Base-by-base conservation (phyloP, 768 basidiomycete genomes). In the Pleurotus citrinopileatus region DNA sequence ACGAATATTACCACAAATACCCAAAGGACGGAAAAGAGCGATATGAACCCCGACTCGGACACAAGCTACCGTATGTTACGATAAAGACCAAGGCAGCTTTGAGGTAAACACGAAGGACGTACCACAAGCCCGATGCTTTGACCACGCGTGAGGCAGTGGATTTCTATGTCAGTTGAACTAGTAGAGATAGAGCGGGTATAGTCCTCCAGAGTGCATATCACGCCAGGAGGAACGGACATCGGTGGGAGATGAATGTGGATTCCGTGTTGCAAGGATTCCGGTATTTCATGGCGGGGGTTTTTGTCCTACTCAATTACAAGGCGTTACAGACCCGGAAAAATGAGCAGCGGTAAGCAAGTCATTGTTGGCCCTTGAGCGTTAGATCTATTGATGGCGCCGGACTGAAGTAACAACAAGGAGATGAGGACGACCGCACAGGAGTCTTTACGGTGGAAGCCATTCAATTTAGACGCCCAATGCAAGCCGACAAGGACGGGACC, bases 1-100 rank as follows among this genome's bases (percentile, higher is more conserved):
- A 57, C 55, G 36, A 57, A 34, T 43, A 57, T 43, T 19, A 52
- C 17, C 5, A 27, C 19, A 25, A 17, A 56, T n/a, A 47, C 43
- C 42, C 22, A 28, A 20, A 57, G 9, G 15, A 53, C 51, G 25
- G 56, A 10, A 2, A 57, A 26, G 3, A 25, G 20, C 36, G 52
- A 57, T 10, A 32, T 44, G n/a, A 43, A 25, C 12, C 51, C 52
- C 9, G 29, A 29, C 32, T 36, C 27, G 19, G 45, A 42, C 23
- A 53, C 51, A 10, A 52, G 22, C 55, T 56, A 42, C 17, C 9
- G 8, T 34, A 9, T 23, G 20, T 17, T 27, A 25, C 4, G 19
- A 22, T 8, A 15, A 8, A 46, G 13, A 27, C 36, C 25, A 3
- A 36, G 9, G 13, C 9, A 26, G 17, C 2, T 19, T 4, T 38